Evolutionary conservation across 176 grass and related monocot species (phyloP), one percentile per base, ranked within the genome.

Genomic region (Avena atlantica): DNA sequence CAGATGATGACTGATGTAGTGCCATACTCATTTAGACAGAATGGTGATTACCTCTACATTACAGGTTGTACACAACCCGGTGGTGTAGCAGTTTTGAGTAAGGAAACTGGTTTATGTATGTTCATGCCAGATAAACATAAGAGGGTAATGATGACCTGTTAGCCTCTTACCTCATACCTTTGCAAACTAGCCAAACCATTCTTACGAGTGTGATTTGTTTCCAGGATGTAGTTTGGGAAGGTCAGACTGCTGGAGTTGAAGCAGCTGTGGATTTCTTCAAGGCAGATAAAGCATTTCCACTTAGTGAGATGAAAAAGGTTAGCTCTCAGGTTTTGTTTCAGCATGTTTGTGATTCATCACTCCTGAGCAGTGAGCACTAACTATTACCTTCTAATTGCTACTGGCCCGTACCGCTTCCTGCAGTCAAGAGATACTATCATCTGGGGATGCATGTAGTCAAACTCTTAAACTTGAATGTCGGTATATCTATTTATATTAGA

Each of bases 1-100:
- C 93, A 98, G 78, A 96, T 98, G 96, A 98, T 98, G 96, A 98
- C 96, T 12, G 87, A 96, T 84, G 90, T 98, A 79, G 96, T 96
- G 31, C 93, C 96, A 25, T 98, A 98, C 81, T 65, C 93, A 74
- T 98, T 90, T 87, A 86, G 96, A 85, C 96, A 98, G 86, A 91
- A 91, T 91, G 89, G 90, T 52, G 90, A 98, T 83, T 98, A 90
- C 78, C 86, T 91, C 49, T 96, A 98, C 71, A 83, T 98, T 84
- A 98, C 93, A 84, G 96, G 96, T 63, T 96, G 93, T 82, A 61
- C 53, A 8, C 96, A 98, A 82, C 92, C 93, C 2, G 96, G 96
- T 72, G 96, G 96, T 64, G 36, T 94, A 73, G 96, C 90, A 45
- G 92, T 98, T 80, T 74, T 98, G 53, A 91, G 90, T 84, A 87